phyloP scores from a whole-genome alignment of 257 asterid genomes.

The Dorcoceras hygrometricum region DNA sequence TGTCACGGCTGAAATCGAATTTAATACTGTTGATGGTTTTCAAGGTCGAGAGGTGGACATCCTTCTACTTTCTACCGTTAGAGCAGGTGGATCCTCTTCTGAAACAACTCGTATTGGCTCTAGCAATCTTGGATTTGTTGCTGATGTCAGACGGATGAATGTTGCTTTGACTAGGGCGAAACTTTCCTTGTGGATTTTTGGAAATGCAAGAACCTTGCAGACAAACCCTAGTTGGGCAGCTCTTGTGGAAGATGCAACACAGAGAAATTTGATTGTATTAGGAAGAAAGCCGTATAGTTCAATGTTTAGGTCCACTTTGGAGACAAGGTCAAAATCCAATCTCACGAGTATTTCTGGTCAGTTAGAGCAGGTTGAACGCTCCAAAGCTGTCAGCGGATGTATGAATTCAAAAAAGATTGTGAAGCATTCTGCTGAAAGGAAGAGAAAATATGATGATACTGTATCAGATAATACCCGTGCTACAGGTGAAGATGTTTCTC shows the following conservation, averaged over 20 bases:
- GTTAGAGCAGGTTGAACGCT: conserved; percentile 37
- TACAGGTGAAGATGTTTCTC: conserved; percentile 28
- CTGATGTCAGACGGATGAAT: conserved; percentile 98
- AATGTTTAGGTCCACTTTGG: conserved; percentile 31
- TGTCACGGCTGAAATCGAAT: conserved; percentile 75
- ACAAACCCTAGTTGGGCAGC: conserved; percentile 81
- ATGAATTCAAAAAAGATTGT: conserved; percentile 27
- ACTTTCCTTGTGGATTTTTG: conserved; percentile 83
- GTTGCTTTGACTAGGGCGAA: conserved; percentile 98
- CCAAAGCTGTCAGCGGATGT: conserved; percentile 24
- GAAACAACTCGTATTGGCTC: conserved; percentile 36
- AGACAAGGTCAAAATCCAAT: conserved; percentile 30
- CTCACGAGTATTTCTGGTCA: conserved; percentile 34
- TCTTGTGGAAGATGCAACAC: conserved; percentile 71
- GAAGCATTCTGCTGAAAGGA: conserved; percentile 41
- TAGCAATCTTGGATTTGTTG: conserved; percentile 80
- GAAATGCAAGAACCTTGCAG: conserved; percentile 72
- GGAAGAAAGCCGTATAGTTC: conserved; percentile 72
- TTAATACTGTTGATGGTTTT: conserved; percentile 95
- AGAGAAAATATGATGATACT: conserved; percentile 37
- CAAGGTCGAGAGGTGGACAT: conserved; percentile 98
- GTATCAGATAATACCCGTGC: conserved; percentile 22
- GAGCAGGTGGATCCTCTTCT: conserved; percentile 68
- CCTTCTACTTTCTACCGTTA: conserved; percentile 85
- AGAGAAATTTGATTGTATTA: conserved; percentile 58